A percentile compares a stretch with the other conserved stretches of the same genome.
Conservation (phyloP, 805 yeast genomes). For the Hyphopichia homilentoma region DNA sequence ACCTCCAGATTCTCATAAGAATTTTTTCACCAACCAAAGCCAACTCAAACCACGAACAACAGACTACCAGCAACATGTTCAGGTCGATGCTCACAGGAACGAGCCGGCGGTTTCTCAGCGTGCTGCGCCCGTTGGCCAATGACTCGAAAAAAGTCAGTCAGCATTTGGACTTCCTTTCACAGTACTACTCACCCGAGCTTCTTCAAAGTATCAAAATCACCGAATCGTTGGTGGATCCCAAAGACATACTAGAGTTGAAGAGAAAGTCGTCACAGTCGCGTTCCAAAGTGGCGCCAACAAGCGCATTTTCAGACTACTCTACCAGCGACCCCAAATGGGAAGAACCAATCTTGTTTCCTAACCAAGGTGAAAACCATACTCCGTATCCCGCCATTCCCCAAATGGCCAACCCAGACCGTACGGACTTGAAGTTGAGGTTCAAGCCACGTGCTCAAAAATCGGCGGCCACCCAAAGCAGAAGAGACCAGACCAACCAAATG, state of each 20-base stretch:
- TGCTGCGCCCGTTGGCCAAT: no score
- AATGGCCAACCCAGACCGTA: constrained; percentile 50
- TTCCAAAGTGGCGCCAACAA: constrained; percentile 60
- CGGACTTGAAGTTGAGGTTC: constrained; percentile 36
- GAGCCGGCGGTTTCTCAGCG: no score
- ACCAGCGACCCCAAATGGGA: constrained; percentile 77
- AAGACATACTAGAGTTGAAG: constrained; percentile 44
- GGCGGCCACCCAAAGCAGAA: constrained; percentile 9
- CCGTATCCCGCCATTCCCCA: constrained; percentile 60
- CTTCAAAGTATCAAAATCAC: constrained; percentile 79
- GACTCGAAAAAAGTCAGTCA: constrained; percentile 21
- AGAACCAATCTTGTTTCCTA: constrained; percentile 47
- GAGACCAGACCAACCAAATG: constrained; percentile 24
- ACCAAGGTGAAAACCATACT: constrained; percentile 44
- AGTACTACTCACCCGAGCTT: constrained; percentile 79
- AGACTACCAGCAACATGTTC: no score
- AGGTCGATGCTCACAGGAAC: no score
- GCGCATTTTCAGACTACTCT: constrained; percentile 66
- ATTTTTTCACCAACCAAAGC: no score
- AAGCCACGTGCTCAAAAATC: constrained; percentile 19
- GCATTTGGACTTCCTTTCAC: constrained; percentile 56
- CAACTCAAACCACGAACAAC: no score
- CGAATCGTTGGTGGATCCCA: constrained; percentile 69
- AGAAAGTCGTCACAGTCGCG: constrained; percentile 26
- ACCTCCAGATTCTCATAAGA: no score